These are phyloP conservation scores for Theileria orientalis DNA, from an alignment of 169 alveolate genomes.

Conservation along the genomic window DNA sequence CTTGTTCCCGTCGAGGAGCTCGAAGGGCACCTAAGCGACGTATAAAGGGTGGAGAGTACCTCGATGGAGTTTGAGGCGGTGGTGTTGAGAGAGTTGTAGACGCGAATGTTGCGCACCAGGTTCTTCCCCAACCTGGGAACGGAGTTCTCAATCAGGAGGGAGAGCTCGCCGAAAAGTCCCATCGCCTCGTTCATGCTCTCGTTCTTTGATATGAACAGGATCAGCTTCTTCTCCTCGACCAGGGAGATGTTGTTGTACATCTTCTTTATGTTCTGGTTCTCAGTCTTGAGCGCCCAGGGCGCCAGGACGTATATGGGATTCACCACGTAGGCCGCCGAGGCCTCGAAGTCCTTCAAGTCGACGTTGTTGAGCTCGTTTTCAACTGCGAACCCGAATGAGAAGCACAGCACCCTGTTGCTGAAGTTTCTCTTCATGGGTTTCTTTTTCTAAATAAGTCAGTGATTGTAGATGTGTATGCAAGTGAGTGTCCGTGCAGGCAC, in stretches of 20 bases:
- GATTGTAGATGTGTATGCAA: neutral
- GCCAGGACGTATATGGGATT: constrained; percentile 58
- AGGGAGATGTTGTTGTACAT: constrained; percentile 53
- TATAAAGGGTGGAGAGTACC: neutral
- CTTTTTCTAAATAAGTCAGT: too few species aligned
- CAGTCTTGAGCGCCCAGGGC: constrained; percentile 49
- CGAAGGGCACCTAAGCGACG: constrained; percentile 29
- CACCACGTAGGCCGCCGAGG: constrained; percentile 28
- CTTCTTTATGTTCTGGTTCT: constrained; percentile 1
- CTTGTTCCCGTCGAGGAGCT: constrained; percentile 40
- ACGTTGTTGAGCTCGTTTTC: constrained; percentile 34
- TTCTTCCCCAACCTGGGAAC: constrained; percentile 4
- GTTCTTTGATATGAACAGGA: constrained; percentile 25
- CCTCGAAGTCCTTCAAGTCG: constrained; percentile 17
- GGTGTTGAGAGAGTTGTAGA: constrained; percentile 27
- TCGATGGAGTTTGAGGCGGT: constrained; percentile 16
- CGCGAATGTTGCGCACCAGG: constrained; percentile 25
- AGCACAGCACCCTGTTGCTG: constrained; percentile 24
- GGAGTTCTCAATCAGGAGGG: constrained; percentile 38
- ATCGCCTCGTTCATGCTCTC: constrained; percentile 44
- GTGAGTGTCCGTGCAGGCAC: neutral
- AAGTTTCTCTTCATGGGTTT: neutral
- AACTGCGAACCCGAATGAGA: constrained; percentile 51
- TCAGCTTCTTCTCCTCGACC: constrained; percentile 27
- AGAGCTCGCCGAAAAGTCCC: constrained; percentile 57